Conservation (phyloP, 1,139 yeast genomes). For the Eremothecium cymbalariae region DNA sequence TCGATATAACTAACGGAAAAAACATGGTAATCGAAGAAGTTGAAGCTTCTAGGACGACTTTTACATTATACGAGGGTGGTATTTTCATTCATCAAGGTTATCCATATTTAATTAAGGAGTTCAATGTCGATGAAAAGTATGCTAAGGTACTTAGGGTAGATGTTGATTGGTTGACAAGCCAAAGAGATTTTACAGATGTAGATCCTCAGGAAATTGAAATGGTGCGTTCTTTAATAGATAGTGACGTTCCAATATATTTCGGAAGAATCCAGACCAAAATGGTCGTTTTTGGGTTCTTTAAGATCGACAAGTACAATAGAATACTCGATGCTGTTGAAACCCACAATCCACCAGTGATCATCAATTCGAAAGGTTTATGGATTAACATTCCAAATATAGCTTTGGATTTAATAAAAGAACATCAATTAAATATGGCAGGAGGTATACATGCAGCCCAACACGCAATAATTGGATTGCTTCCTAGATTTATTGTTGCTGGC, state of each 20-base stretch:
- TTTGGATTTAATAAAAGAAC: conserved; percentile 47
- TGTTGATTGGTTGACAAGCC: conserved; percentile 90
- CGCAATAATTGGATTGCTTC: conserved; percentile 69
- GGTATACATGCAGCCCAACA: conserved; percentile 98
- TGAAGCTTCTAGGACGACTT: conserved; percentile 83
- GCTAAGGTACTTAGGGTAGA: conserved; percentile 83
- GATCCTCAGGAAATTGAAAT: conserved; percentile 74
- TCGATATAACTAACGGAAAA: conserved; percentile 70
- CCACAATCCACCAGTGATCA: conserved; percentile 70
- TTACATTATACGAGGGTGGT: conserved; percentile 92
- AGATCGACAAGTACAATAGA: conserved; percentile 64
- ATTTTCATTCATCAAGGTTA: conserved; percentile 89
- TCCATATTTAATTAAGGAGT: conserved; percentile 77
- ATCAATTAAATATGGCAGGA: conserved; percentile 65
- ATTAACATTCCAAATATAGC: conserved; percentile 67
- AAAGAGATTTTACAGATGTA: conserved; percentile 85
- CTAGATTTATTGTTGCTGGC: conserved; percentile 55
- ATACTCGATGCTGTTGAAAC: conserved; percentile 91
- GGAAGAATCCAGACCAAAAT: conserved; percentile 69
- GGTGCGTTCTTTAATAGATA: conserved; percentile 44
- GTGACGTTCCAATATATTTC: conserved; percentile 62
- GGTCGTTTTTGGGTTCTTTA: conserved; percentile 86
- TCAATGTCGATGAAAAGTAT: conserved; percentile 61
- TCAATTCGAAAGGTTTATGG: conserved; percentile 80
- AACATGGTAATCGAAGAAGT: conserved; percentile 78